Conservation (phyloP, 2,329 filamentous ascomycete genomes). For the Botryotinia convoluta region DNA sequence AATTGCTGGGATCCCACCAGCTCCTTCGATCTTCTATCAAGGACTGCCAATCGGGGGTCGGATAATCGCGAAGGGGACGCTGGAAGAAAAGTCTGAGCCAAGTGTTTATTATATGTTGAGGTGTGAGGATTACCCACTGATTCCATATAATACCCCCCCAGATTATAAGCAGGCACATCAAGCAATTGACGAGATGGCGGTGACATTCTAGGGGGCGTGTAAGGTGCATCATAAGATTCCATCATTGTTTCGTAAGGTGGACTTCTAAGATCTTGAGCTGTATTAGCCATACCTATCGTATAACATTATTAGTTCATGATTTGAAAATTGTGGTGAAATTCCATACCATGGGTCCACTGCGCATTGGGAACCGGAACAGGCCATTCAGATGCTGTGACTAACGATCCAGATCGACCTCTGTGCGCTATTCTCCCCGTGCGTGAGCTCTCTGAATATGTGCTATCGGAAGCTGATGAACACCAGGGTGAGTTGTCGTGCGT, state of each 20-base stretch:
- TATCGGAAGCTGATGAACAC: conserved; percentile 38
- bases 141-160: conserved; percentile 36
- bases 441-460: conserved; percentile 35
- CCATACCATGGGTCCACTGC: conserved; percentile 31
- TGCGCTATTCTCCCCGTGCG: conserved; percentile 26
- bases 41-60: conserved; percentile 32
- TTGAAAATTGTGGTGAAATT: neutral
- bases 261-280: conserved; percentile 31
- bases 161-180: conserved; percentile 29
- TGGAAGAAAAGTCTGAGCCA: conserved; percentile 36
- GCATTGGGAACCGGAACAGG: conserved; percentile 23
- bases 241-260: conserved; percentile 31
- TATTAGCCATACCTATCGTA: conserved; percentile 18
- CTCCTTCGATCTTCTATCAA: conserved; percentile 30
- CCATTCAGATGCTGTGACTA: conserved; percentile 33
- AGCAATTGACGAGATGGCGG: conserved; percentile 32
- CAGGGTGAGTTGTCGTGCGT: conserved; percentile 35
- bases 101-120: conserved; percentile 34
- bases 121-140: conserved; percentile 39
- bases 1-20: conserved; percentile 28
- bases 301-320: conserved; percentile 4
- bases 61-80: conserved; percentile 33
- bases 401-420: conserved; percentile 32
- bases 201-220: conserved; percentile 32
- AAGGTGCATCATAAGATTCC: conserved; percentile 32